A percentile compares a stretch with the other conserved stretches of the same genome.
Evolutionary conservation across 164 flowering plant genomes (phyloP).

Genomic region (Vitis riparia): DNA sequence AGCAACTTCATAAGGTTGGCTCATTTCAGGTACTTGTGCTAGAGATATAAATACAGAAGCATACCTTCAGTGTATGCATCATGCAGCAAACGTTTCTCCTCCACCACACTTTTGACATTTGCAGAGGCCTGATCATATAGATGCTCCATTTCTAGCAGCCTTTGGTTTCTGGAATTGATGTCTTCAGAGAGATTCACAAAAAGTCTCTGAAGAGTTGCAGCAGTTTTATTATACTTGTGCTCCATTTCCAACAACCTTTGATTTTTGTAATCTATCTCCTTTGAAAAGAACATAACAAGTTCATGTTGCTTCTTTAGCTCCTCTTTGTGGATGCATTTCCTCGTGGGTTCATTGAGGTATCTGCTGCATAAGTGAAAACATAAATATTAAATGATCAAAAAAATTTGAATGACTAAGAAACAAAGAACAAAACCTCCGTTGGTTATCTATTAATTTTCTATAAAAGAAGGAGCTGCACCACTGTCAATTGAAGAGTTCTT

Average conservation of each 20-base stretch:
- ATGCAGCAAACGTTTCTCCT: slow-evolving; percentile 13
- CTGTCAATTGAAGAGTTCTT: too few species aligned
- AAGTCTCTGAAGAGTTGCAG: not conserved
- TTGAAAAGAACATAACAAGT: not conserved
- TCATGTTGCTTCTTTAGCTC: slow-evolving; percentile 1
- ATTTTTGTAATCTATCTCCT: slow-evolving; percentile 14
- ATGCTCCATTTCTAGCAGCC: slow-evolving; percentile 1
- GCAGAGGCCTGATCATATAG: not conserved
- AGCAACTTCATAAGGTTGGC: not conserved
- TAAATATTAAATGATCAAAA: too few species aligned
- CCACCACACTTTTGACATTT: slow-evolving; percentile 3
- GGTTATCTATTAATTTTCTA: too few species aligned
- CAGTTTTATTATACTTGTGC: not conserved
- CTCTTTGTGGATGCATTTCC: not conserved
- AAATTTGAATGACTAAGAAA: too few species aligned
- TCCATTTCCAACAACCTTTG: slow-evolving; percentile 7
- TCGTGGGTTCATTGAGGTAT: not conserved
- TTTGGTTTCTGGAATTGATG: slow-evolving; percentile 1
- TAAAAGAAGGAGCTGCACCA: too few species aligned
- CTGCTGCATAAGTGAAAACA: not conserved
- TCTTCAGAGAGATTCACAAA: not conserved
- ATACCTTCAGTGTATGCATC: slow-evolving; percentile 19
- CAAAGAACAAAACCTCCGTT: too few species aligned
- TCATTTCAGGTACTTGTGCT: not conserved
- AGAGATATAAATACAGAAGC: not conserved